Evolutionary conservation across 352 stramenopile species (phyloP), one percentile per base, ranked within the genome.

Genomic region (Phytophthora vignae): DNA sequence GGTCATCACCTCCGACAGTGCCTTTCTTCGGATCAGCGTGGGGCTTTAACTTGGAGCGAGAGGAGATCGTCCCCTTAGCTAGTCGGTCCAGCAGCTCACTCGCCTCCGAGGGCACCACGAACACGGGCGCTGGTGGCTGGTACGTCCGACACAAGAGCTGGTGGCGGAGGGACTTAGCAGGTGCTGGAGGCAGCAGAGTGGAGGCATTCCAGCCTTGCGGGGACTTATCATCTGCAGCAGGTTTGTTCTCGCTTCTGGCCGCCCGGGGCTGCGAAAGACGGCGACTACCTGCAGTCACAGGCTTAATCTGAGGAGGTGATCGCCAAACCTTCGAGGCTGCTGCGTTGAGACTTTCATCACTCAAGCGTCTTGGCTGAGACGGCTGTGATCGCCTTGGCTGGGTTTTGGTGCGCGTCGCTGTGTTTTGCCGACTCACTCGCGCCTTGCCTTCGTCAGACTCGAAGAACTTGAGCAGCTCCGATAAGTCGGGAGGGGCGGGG

Each of bases 81-180:
- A 92, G 59, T 44, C 83, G 69, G 55, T 82, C 48, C 2, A 91
- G 31, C 8, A 92, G 11, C 3, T 83, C 64, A 36, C 29, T 77
- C 4, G 82, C 60, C 9, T 77, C 69, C 7, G 78, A 78, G 0
- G 71, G 63, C 5, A 76, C 68, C 14, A 90, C 79, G 10, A 77
- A 67, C 14, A 82, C 58, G 0, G 81, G 63, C 9, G 74, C 70
- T 40, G 83, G 78, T 7, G 85, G 85, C 55, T 86, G 73, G 29
- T 81, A 92, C 9, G 67, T 88, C 15, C 82, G 81, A 54, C 71
- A 74, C 27, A 92, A 67, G 55, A 92, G 81, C 70, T 92, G 85
- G 50, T 92, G 83, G 17, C 79, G 75, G 33, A 92, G 74, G 7
- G 74, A 57, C 58, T 88, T 87, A 2, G 67, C 36, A 2, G 59